Evolutionary conservation across 139 green algal genomes (phyloP), one percentile per base, ranked within the genome.

Genomic region (Coelastrella sp.): DNA sequence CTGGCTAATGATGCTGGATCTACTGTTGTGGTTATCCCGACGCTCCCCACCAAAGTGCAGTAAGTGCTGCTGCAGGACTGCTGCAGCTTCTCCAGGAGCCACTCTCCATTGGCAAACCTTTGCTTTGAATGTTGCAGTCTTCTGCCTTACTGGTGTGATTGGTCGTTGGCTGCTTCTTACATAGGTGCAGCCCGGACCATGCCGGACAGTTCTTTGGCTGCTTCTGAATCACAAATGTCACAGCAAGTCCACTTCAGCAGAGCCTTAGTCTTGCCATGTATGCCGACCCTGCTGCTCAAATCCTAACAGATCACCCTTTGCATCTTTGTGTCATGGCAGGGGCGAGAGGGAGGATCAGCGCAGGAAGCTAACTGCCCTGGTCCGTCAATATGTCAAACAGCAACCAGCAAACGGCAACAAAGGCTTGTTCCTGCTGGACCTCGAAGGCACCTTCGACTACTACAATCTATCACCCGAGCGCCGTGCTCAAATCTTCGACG

Each of bases 1-100:
- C 61, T 76, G 5, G 77, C 78, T 13, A 79, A 80, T 14, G 58
- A 20, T 73, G 87, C 85, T 4, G 87, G 87, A 3, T 73, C 78
- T 19, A 91, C 87, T 66, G 65, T 87, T 3, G 56, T 85, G 14
- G 16, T 91, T 78, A 91, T 91, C 20, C 87, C 87, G 8, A 86
- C 79, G 5, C 87, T 91, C 78, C 87, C 87, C 5, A 86, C 78
- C 7, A 81, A 60, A 47, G 23, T 81, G 17, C 8, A 8, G 87
- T 90, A 59, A 83, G 85, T 71, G 60, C 17, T 22, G 16, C 68
- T 10, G 7, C 68, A 76, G 17, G 14, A 22, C 68, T 32, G 68
- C 68, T 32, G 68, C 17, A 76, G 17, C 68, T 2, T 6, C 16
- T 6, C n/a, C n/a, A n/a, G n/a, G n/a, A n/a, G n/a, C n/a, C n/a